Conservation (phyloP, 23 red algal species). For the Gracilaria gracilis region DNA sequence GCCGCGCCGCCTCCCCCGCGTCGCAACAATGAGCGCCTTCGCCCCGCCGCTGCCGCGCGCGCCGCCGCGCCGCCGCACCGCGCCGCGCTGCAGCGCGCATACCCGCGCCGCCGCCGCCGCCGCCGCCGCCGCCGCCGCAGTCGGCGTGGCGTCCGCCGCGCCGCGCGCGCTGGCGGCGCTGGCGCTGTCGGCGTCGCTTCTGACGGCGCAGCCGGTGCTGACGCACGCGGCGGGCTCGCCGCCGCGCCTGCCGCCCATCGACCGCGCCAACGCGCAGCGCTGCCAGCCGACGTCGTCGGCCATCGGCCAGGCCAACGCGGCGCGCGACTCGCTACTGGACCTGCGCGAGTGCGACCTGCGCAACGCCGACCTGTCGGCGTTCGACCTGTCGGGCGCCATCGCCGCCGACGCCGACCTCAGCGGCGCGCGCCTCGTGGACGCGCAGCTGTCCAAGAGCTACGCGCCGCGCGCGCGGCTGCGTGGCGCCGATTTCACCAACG, state of each 20-base stretch:
- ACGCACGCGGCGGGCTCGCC: background rate
- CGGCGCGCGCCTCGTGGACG: slow-evolving; percentile 64
- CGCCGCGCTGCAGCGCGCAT: background rate
- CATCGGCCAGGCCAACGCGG: slow-evolving; percentile 96
- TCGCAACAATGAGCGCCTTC: background rate
- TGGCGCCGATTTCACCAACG: slow-evolving; percentile 78
- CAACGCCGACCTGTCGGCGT: slow-evolving; percentile 59
- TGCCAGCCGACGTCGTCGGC: slow-evolving; percentile 78
- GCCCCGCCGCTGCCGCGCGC: background rate
- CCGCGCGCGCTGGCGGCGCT: slow-evolving; percentile 1
- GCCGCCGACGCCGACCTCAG: slow-evolving; percentile 64
- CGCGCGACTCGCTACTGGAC: slow-evolving; percentile 84
- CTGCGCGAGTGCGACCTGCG: slow-evolving; percentile 87
- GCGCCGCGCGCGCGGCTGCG: slow-evolving; percentile 58
- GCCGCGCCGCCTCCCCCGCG: background rate
- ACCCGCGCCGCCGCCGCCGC: background rate
- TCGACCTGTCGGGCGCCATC: slow-evolving; percentile 85
- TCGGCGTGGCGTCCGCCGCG: background rate
- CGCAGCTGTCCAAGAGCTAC: slow-evolving; percentile 83
- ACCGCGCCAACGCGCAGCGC: slow-evolving; percentile 50
- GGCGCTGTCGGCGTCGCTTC: background rate
- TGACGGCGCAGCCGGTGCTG: background rate
- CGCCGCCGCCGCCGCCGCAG: background rate
- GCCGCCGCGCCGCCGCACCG: background rate
- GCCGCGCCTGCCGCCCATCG: slow-evolving; percentile 62